Percentiles rank a stretch among this genome's conserved stretches.
Evolutionary conservation across 768 basidiomycete genomes (phyloP).

Genomic region (Lentinula detonsa): DNA sequence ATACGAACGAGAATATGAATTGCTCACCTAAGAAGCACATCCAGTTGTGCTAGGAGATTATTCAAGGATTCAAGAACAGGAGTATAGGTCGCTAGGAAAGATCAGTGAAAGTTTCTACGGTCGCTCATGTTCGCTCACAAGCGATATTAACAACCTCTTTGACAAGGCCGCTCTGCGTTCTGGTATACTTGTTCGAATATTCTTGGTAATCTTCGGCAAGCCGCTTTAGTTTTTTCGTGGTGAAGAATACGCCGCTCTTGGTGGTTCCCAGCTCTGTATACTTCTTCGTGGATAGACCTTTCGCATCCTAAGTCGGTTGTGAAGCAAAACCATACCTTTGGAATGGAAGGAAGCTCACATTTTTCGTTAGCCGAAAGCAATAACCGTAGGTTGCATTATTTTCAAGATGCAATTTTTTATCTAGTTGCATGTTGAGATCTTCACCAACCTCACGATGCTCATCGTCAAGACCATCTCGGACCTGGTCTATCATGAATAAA

Average conservation of each 20-base stretch:
- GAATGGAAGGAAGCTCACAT: slow-evolving; percentile 34
- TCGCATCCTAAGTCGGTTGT: slow-evolving; percentile 62
- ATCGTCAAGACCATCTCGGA: slow-evolving; percentile 74
- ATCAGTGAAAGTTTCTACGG: not conserved
- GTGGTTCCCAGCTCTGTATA: slow-evolving; percentile 83
- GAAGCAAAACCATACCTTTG: not conserved
- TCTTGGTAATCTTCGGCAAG: slow-evolving; percentile 71
- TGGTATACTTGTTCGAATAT: slow-evolving; percentile 60
- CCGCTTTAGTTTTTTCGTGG: slow-evolving; percentile 67
- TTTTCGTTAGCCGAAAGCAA: slow-evolving; percentile 89
- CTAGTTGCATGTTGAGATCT: slow-evolving; percentile 75
- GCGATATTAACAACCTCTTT: slow-evolving; percentile 93
- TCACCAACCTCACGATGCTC: slow-evolving; percentile 69
- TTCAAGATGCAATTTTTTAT: slow-evolving; percentile 95
- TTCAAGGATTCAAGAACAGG: slow-evolving; percentile 85
- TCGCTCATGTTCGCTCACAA: slow-evolving; percentile 38
- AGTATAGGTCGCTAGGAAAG: slow-evolving; percentile 76
- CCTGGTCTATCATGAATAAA: slow-evolving; percentile 21
- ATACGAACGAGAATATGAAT: not conserved
- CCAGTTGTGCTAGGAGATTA: slow-evolving; percentile 79
- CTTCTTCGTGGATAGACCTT: slow-evolving; percentile 51
- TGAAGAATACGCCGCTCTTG: slow-evolving; percentile 88
- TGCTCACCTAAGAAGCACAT: slow-evolving; percentile 82
- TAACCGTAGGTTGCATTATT: slow-evolving; percentile 87
- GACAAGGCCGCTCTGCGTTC: slow-evolving; percentile 75